Conservation (phyloP, 1,284 basidiomycete genomes). For the Leccinum angustisporum region DNA sequence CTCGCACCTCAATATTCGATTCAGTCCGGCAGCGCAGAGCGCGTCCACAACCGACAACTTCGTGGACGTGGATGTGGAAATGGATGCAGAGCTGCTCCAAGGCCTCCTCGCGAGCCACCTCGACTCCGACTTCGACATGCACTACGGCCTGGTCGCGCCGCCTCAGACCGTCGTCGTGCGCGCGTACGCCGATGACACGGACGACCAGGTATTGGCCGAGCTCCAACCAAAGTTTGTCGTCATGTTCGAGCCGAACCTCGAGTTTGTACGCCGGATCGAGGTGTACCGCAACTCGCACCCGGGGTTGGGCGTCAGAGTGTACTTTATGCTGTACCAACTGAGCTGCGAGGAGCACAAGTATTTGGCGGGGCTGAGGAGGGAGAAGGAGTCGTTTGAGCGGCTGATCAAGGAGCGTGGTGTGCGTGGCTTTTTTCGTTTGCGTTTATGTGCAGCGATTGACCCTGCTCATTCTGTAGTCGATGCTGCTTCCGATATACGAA, state of each 20-base stretch:
- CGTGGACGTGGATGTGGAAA: conserved; percentile 16
- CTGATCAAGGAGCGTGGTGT: conserved; percentile 92
- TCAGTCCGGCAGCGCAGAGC: conserved; percentile 23
- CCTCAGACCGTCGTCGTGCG: conserved; percentile 86
- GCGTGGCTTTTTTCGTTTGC: conserved; percentile 33
- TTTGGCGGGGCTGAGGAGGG: conserved; percentile 82
- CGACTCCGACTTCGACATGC: conserved; percentile 64
- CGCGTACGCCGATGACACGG: conserved; percentile 89
- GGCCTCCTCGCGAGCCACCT: conserved; percentile 28
- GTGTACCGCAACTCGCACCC: conserved; percentile 85
- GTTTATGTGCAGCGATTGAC: not conserved
- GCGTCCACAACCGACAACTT: conserved; percentile 15
- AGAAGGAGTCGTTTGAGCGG: conserved; percentile 94
- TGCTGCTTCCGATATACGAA: conserved; percentile 89
- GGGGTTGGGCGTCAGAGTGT: conserved; percentile 84
- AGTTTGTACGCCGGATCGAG: conserved; percentile 92
- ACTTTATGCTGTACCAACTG: conserved; percentile 91
- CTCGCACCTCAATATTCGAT: not conserved
- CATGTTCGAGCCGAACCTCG: conserved; percentile 93
- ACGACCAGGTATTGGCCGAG: conserved; percentile 86
- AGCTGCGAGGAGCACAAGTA: conserved; percentile 97
- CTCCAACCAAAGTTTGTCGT: conserved; percentile 89
- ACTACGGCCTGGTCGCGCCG: conserved; percentile 81
- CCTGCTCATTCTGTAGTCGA: conserved; percentile 51
- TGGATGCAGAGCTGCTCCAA: conserved; percentile 35